These are phyloP conservation scores for Conoideocrella luteorostrata DNA, from an alignment of 2,329 filamentous ascomycete genomes.

Conservation along the genomic window DNA sequence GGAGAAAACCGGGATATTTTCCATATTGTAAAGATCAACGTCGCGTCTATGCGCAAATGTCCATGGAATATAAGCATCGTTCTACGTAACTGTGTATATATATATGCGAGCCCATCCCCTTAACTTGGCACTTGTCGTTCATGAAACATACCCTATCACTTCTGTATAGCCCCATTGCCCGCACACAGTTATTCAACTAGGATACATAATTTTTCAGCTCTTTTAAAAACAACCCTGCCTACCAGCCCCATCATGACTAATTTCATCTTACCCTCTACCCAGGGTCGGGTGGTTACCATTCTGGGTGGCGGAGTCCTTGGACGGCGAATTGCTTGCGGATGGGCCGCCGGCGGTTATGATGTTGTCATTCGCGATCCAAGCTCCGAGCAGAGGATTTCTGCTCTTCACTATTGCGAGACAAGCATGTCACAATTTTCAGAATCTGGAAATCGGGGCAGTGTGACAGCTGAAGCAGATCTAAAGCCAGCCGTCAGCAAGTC, in stretches of 20 bases:
- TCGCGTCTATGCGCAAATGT: too few species aligned
- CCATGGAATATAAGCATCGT: too few species aligned
- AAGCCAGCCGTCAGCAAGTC: slow-evolving; percentile 33
- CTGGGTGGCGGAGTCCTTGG: slow-evolving; percentile 37
- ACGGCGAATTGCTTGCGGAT: slow-evolving; percentile 33
- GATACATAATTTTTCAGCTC: too few species aligned
- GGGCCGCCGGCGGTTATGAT: slow-evolving; percentile 34
- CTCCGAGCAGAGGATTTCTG: slow-evolving; percentile 27
- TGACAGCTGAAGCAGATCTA: slow-evolving; percentile 29
- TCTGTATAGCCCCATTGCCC: too few species aligned
- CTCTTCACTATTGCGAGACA: slow-evolving; percentile 31
- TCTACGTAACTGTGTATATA: too few species aligned
- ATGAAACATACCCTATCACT: too few species aligned
- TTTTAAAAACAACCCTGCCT: too few species aligned
- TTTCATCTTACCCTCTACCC: slow-evolving; percentile 26
- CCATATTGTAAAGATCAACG: too few species aligned
- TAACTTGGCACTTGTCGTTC: too few species aligned
- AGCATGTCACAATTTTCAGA: slow-evolving; percentile 25
- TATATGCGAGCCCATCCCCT: too few species aligned
- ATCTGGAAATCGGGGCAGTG: slow-evolving; percentile 18
- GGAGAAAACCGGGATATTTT: too few species aligned
- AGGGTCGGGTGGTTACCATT: slow-evolving; percentile 36
- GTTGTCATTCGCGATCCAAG: slow-evolving; percentile 39
- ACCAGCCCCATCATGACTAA: not conserved
- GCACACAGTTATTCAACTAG: too few species aligned